These are phyloP conservation scores for Gynostemma pentaphyllum DNA, from an alignment of 306 rosid genomes.

Conservation along the genomic window DNA sequence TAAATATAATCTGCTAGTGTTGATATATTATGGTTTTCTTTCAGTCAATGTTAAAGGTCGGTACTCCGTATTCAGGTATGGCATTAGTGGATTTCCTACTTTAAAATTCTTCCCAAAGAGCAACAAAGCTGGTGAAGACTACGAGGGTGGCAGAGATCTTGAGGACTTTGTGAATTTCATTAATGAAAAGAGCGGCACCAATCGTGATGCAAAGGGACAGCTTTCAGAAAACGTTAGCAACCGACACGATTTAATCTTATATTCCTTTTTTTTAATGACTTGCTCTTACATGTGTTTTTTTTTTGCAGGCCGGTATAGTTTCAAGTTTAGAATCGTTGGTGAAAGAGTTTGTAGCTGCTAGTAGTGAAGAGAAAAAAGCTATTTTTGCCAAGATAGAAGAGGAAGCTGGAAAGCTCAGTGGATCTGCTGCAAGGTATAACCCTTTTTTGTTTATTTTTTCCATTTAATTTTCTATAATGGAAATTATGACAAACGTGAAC, in stretches of 20 bases:
- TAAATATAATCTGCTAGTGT: neutral
- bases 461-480: neutral
- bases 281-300: slow-evolving; percentile 5
- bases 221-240: slow-evolving; percentile 52
- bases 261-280: neutral
- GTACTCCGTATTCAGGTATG: slow-evolving; percentile 41
- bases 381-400: slow-evolving; percentile 47
- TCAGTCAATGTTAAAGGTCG: neutral
- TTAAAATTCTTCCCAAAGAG: slow-evolving; percentile 69
- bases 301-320: slow-evolving; percentile 64
- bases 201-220: slow-evolving; percentile 67
- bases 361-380: slow-evolving; percentile 43
- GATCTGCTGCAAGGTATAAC: slow-evolving; percentile 56
- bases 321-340: slow-evolving; percentile 44
- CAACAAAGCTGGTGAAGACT: slow-evolving; percentile 79
- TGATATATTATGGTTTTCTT: neutral
- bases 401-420: slow-evolving; percentile 64
- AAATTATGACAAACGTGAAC: too few relatives aligned
- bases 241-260: neutral
- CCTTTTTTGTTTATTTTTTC: slow-evolving; percentile 9
- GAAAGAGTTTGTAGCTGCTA: slow-evolving; percentile 54
- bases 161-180: slow-evolving; percentile 66
- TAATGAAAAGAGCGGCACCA: slow-evolving; percentile 64
- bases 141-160: slow-evolving; percentile 58
- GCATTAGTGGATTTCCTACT: slow-evolving; percentile 62